A percentile compares a stretch with the other conserved stretches of the same genome.
Conservation (phyloP, 495 filamentous ascomycete species). For the Cercophora scortea region DNA sequence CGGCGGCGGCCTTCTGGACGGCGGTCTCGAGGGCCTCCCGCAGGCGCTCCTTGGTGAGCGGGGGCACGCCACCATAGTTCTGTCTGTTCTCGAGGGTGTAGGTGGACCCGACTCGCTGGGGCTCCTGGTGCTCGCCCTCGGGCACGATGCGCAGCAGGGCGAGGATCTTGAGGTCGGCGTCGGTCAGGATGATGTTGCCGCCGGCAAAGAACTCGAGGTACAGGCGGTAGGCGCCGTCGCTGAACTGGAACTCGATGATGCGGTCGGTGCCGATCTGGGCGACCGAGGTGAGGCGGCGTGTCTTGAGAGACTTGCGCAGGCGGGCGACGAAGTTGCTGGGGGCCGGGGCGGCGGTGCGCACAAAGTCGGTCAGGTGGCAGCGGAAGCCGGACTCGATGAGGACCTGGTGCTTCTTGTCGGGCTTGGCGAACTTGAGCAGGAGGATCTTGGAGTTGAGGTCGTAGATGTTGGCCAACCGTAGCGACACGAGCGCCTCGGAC, state of each 20-base stretch:
- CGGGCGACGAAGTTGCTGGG: conserved; percentile 78
- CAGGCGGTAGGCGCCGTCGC: conserved; percentile 77
- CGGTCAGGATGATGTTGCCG: conserved; percentile 89
- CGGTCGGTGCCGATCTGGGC: conserved; percentile 87
- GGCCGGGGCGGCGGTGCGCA: conserved; percentile 70
- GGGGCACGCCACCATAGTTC: conserved; percentile 67
- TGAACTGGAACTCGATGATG: conserved; percentile 86
- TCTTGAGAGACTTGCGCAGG: conserved; percentile 80
- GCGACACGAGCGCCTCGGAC: conserved; percentile 57
- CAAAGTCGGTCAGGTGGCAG: conserved; percentile 86
- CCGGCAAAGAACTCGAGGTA: conserved; percentile 91
- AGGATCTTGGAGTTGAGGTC: conserved; percentile 93
- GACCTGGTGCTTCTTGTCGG: conserved; percentile 76
- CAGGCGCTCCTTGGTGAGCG: conserved; percentile 64
- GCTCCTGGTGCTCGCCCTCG: conserved; percentile 63
- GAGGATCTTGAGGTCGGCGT: conserved; percentile 69
- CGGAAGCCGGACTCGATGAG: conserved; percentile 93
- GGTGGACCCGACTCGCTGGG: conserved; percentile 64
- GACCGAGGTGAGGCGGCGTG: conserved; percentile 72
- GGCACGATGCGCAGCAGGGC: conserved; percentile 72
- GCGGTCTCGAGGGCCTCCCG: conserved; percentile 60
- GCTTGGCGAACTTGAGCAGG: conserved; percentile 85
- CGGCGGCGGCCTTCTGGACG: conserved; percentile 41
- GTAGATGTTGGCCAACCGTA: conserved; percentile 89
- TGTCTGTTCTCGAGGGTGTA: conserved; percentile 80